Base-by-base conservation (phyloP, 805 yeast genomes). In the Candida verbasci region DNA sequence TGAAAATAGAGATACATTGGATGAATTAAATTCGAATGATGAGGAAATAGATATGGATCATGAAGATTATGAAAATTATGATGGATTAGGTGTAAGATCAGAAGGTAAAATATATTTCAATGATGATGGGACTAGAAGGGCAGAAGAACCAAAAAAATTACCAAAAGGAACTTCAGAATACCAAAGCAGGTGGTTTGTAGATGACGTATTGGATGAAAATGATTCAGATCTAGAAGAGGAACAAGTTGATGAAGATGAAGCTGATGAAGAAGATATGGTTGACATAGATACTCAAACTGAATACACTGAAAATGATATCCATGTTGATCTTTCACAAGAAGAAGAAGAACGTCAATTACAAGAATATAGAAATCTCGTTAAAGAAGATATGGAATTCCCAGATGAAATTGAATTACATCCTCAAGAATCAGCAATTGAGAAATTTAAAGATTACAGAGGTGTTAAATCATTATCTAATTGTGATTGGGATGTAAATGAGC, bases 361-460 rank as follows among this genome's bases (percentile, higher is more conserved):
- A 39, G 74, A 72, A 49, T 88, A 71, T 63, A 76, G 93, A 48
- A 70, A 69, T 26, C 59, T 76, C 43, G 96, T 80, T 46, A 74
- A 75, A 41, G 97, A 89, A 38, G 97, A 87, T 55, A 72, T 78
- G 24, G 96, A 89, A 50, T 93, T 88, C 69, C 97, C 97, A 0
- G 99, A 93, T 61, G 98, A 93, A 62, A 63, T 91, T 38, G 97
- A 93, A 57, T 64, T 93, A 29, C 74, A 71, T 31, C 97, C 97
- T 21, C 55, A 60, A 5, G 89, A 76, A 45, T 72, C 83, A 4
- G 97, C 86, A 8, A 74, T 74, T 49, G 87, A 88, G 44, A 74
- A 86, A 45, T 69, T 93, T 39, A 61, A 70, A 21, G 76, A 88
- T 43, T 91, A 87, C 60, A 75, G 97, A 58, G 97, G 97, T 41